Evolutionary conservation across 1,284 basidiomycete species (phyloP).

Genomic region (Cutaneotrichosporon dermatis): DNA sequence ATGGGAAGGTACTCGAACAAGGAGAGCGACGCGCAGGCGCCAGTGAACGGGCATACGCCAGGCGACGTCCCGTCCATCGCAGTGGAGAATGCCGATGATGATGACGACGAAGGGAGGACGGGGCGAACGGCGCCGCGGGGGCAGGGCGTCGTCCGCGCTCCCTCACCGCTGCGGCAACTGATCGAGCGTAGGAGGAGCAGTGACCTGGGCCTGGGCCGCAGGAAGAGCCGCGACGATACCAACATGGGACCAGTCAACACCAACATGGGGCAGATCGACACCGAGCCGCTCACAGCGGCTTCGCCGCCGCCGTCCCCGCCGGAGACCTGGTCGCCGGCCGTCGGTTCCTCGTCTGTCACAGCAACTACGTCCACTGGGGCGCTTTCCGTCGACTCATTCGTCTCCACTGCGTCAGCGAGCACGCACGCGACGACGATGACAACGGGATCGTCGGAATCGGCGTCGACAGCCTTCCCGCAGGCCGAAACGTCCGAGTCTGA

Average conservation of each 20-base stretch:
- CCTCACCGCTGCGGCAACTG: conserved; percentile 36
- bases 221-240: too few relatives aligned
- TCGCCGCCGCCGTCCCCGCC: too few relatives aligned
- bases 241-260: too few relatives aligned
- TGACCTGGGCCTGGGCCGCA: too few relatives aligned
- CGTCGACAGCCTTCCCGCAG: neutral
- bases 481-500: conserved; percentile 19
- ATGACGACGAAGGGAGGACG: neutral
- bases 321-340: too few relatives aligned
- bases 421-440: neutral
- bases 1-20: conserved; percentile 29
- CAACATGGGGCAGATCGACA: too few relatives aligned
- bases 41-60: conserved; percentile 1
- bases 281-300: too few relatives aligned
- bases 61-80: conserved; percentile 10
- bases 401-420: neutral
- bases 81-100: neutral
- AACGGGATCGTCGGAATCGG: neutral
- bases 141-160: conserved; percentile 21
- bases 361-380: neutral
- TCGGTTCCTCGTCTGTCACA: neutral
- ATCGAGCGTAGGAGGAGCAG: conserved; percentile 5
- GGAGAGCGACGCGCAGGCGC: too few relatives aligned
- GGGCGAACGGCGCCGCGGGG: neutral
- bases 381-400: neutral